Evolutionary conservation across 495 filamentous ascomycete species (phyloP), one percentile per base, ranked within the genome.

Genomic region (Neurospora tetrasperma): DNA sequence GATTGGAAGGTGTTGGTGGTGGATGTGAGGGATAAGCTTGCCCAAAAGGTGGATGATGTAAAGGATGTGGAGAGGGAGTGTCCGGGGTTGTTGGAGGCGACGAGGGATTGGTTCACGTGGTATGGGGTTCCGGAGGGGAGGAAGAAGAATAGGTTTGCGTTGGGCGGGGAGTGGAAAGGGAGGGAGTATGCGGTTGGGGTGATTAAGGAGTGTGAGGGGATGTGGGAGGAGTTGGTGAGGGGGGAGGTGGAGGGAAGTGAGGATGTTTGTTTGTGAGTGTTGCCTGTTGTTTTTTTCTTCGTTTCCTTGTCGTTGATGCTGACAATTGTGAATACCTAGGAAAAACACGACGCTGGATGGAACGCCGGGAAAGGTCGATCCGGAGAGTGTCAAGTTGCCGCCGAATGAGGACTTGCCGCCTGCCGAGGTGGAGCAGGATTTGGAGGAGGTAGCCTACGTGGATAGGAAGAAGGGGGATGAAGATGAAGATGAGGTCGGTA

Each of bases 1-100:
- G 80, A 82, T 59, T 83, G 82, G 82, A 80, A 82, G 71, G 71
- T 82, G 0, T 20, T 82, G 4, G 76, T 74, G 11, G 75, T 82
- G 11, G 78, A 80, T 54, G 76, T 78, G 2, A 42, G 72, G 2
- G 79, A 82, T 62, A 73, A 75, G 10, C 39, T 80, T 10, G 75
- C 78, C 1, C 70, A 39, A 16, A 71, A 70, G n/a, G 3, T 82
- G 40, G 38, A 77, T n/a, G 75, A 76, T 70, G 69, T 80, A n/a
- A 73, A 41, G 31, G 80, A 81, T 71, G 74, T 81, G 1, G 72
- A 77, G 42, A 69, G 42, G 27, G 42, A 77, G 8, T 66, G 76
- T n/a, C 80, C 80, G 3, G 80, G 80, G 0, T 12, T 81, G 44
- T 23, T 76, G 48, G 76, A 75, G 10, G 75, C 75, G 11, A 78